Percentiles rank a stretch among this genome's conserved stretches.
Evolutionary conservation across 805 yeast species (phyloP).

Genomic region (Ogataea henricii): DNA sequence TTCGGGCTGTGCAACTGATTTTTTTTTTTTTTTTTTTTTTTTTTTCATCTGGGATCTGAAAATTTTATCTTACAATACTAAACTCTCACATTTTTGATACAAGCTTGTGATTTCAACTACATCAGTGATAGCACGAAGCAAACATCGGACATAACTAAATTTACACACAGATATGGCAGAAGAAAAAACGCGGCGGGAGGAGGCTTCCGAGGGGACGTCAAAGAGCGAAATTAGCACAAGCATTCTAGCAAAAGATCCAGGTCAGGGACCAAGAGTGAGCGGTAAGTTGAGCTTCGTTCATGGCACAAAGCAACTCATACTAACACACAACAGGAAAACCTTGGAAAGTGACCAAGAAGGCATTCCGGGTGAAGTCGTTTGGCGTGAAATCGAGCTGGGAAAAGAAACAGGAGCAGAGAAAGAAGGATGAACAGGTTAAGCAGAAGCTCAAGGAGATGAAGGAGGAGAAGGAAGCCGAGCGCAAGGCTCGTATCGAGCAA

Average conservation of each 20-base stretch:
- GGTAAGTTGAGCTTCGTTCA: slow-evolving; percentile 22
- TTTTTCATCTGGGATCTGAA: slow-evolving; percentile 1
- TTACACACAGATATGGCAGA: not conserved
- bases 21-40: slow-evolving; percentile 4
- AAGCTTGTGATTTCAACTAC: not conserved
- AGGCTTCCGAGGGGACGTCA: slow-evolving; percentile 3
- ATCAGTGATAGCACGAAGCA: not conserved
- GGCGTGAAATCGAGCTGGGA: slow-evolving; percentile 69
- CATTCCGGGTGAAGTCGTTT: slow-evolving; percentile 61
- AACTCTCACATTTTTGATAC: not conserved
- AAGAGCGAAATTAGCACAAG: slow-evolving; percentile 1
- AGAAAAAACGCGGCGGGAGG: slow-evolving; percentile 8
- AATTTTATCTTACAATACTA: not conserved
- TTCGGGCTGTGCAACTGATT: slow-evolving; percentile 2
- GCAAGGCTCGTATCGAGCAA: slow-evolving; percentile 52
- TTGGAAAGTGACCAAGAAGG: slow-evolving; percentile 71
- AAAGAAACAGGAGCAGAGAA: slow-evolving; percentile 63
- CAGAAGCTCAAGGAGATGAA: slow-evolving; percentile 70
- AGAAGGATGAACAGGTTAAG: slow-evolving; percentile 66
- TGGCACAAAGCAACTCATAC: not conserved
- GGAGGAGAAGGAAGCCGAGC: slow-evolving; percentile 71
- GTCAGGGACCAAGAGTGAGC: slow-evolving; percentile 34
- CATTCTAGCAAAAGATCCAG: slow-evolving; percentile 22
- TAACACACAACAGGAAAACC: slow-evolving; percentile 49
- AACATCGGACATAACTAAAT: no score